These are phyloP conservation scores for Solanum virginianum DNA, from an alignment of 257 asterid species.

Conservation along the genomic window DNA sequence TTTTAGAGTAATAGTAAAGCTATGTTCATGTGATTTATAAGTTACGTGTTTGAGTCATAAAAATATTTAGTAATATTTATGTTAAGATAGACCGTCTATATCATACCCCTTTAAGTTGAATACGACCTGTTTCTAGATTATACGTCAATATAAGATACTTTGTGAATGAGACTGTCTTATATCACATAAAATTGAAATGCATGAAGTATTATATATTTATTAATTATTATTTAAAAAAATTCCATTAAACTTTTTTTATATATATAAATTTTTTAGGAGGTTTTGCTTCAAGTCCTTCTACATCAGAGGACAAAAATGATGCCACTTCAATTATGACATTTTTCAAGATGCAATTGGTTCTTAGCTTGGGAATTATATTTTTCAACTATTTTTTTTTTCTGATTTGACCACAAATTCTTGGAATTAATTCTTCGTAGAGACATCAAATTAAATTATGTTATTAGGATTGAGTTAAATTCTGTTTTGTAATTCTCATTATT, in stretches of 20 bases:
- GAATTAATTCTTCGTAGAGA: background rate
- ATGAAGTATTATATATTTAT: background rate
- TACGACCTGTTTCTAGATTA: rapidly evolving
- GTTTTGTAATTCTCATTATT: background rate
- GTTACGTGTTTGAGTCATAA: background rate
- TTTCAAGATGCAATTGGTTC: slow-evolving; percentile 2
- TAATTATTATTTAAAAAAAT: too few relatives aligned
- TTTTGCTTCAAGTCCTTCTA: slow-evolving; percentile 1
- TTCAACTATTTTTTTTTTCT: background rate
- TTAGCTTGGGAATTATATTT: slow-evolving; percentile 5
- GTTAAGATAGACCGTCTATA: background rate
- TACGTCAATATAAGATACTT: background rate
- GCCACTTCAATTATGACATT: background rate
- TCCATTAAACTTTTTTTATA: background rate
- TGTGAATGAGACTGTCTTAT: background rate
- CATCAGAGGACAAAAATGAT: background rate
- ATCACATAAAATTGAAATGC: background rate
- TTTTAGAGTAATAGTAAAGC: background rate
- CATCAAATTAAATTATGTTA: background rate
- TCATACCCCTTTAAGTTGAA: background rate
- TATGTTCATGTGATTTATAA: background rate
- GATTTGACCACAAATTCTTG: background rate
- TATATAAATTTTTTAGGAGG: background rate
- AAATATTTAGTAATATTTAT: background rate
- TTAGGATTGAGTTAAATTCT: background rate